These are phyloP conservation scores for Huntiella savannae DNA, from an alignment of 2,329 filamentous ascomycete genomes.

Conservation along the genomic window DNA sequence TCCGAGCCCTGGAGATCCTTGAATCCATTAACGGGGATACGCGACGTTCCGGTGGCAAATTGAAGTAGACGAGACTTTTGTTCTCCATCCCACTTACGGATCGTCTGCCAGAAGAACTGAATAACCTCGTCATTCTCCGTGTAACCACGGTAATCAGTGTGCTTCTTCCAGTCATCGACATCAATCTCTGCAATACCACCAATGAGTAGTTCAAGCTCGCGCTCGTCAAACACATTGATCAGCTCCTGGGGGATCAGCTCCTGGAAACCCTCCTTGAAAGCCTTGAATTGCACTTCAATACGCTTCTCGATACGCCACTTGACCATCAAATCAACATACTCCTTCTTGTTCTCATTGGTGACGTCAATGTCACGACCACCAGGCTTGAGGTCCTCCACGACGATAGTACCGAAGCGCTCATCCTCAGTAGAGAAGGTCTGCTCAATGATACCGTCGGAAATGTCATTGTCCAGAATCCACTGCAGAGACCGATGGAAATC, in stretches of 20 bases:
- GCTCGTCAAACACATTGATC: slow-evolving; percentile 96
- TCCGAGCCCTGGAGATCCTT: slow-evolving; percentile 97
- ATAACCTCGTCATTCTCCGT: slow-evolving; percentile 95
- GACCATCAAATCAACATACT: slow-evolving; percentile 96
- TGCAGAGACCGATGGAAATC: slow-evolving; percentile 93
- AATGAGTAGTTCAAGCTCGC: slow-evolving; percentile 87
- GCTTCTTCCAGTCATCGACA: slow-evolving; percentile 99
- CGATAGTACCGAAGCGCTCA: slow-evolving; percentile 86
- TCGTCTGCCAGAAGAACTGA: slow-evolving; percentile 96
- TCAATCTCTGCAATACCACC: slow-evolving; percentile 99
- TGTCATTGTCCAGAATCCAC: slow-evolving; percentile 97
- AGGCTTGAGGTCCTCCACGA: slow-evolving; percentile 84
- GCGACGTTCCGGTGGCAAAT: slow-evolving; percentile 91
- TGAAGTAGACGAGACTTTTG: slow-evolving; percentile 93
- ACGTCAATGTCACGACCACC: slow-evolving; percentile 82
- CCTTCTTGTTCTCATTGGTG: slow-evolving; percentile 96
- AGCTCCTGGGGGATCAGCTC: slow-evolving; percentile 92
- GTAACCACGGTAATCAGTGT: slow-evolving; percentile 97
- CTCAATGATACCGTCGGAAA: slow-evolving; percentile 76
- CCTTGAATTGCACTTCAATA: slow-evolving; percentile 94
- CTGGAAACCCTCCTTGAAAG: slow-evolving; percentile 93
- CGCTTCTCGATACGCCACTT: slow-evolving; percentile 99
- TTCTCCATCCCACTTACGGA: slow-evolving; percentile 91
- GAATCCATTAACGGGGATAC: slow-evolving; percentile 97
- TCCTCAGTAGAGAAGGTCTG: slow-evolving; percentile 95